Percentiles rank a stretch among this genome's conserved stretches.
Evolutionary conservation across 176 grass and related monocot species (phyloP).

Genomic region (Oryza glaberrima): DNA sequence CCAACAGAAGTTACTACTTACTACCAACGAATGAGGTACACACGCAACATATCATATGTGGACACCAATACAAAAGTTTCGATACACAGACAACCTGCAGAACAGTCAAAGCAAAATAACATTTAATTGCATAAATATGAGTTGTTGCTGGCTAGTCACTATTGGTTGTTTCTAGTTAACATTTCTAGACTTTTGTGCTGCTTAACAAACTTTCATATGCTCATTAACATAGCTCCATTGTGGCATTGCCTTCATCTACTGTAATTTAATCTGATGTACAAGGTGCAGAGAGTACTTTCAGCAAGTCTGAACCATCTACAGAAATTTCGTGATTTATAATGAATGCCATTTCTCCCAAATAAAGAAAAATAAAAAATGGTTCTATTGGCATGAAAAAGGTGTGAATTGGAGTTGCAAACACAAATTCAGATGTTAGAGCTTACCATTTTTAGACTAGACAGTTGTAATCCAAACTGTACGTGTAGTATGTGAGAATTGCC

Average conservation of each 20-base stretch:
- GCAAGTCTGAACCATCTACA: neutral
- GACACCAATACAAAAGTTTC: constrained; percentile 32
- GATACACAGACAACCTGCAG: constrained; percentile 12
- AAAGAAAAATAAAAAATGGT: neutral
- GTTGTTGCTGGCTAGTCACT: neutral
- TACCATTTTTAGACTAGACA: constrained; percentile 88
- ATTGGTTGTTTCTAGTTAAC: constrained; percentile 9
- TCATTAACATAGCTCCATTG: neutral
- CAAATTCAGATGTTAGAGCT: constrained; percentile 30
- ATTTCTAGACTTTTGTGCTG: constrained; percentile 6
- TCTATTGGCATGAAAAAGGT: constrained; percentile 4
- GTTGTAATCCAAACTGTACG: constrained; percentile 70
- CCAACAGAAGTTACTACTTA: constrained; percentile 34
- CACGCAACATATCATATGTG: constrained; percentile 7
- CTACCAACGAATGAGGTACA: constrained; percentile 3
- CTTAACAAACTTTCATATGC: neutral
- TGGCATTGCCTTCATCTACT: neutral
- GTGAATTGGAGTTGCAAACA: neutral
- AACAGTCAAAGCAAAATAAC: neutral
- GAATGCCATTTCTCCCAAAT: constrained; percentile 2
- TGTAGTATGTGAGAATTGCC: constrained; percentile 59
- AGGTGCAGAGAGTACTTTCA: neutral
- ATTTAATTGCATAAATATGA: constrained; percentile 9
- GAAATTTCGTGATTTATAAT: neutral
- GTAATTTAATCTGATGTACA: neutral